These are phyloP conservation scores for Aspergillus diversus DNA, from an alignment of 495 filamentous ascomycete species.

Conservation along the genomic window DNA sequence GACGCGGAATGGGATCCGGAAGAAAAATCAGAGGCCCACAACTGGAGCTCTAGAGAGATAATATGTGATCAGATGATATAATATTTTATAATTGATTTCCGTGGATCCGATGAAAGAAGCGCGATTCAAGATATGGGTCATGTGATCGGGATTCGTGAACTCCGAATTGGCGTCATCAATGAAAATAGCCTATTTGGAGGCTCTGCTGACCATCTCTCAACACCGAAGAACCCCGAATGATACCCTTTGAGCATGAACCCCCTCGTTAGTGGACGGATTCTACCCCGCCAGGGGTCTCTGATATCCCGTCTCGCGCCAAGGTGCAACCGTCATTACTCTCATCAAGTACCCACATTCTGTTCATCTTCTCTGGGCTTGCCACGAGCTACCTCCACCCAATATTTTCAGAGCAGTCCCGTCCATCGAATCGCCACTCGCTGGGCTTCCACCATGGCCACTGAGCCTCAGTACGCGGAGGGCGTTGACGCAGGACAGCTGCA, in stretches of 20 bases:
- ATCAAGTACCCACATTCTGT: background rate
- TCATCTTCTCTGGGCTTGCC: background rate
- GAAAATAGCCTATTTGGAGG: no score
- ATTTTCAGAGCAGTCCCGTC: no score
- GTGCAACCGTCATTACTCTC: slow-evolving; percentile 6
- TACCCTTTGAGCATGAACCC: slow-evolving; percentile 16
- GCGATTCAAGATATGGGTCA: no score
- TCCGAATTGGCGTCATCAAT: no score
- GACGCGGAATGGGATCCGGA: background rate
- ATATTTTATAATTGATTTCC: no score
- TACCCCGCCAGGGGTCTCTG: slow-evolving; percentile 5
- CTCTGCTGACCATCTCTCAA: no score
- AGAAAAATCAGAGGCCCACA: no score
- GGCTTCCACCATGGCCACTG: slow-evolving; percentile 26
- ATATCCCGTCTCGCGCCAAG: background rate
- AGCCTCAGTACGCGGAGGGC: slow-evolving; percentile 40
- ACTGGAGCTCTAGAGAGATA: background rate
- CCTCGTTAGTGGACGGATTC: slow-evolving; percentile 8
- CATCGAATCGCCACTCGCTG: slow-evolving; percentile 21
- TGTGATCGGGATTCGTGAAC: no score
- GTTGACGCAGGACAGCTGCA: slow-evolving; percentile 35
- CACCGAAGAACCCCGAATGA: no score
- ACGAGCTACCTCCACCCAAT: background rate
- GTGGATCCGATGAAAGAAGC: no score
- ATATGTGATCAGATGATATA: background rate